phyloP scores from a whole-genome alignment of 2,329 filamentous ascomycete genomes.

The Alternaria sp. region DNA sequence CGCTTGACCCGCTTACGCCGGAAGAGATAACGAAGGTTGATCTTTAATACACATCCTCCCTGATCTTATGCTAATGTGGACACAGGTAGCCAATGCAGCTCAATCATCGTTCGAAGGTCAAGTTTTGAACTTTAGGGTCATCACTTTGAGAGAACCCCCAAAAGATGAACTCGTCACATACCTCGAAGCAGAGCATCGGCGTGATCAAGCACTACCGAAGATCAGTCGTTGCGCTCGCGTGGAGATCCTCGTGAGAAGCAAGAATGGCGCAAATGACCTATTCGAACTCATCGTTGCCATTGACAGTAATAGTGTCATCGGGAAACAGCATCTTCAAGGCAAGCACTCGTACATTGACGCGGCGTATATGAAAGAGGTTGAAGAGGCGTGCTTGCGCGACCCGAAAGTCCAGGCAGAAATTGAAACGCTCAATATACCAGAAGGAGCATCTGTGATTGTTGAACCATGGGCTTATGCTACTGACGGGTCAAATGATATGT shows the following conservation, averaged over 20 bases:
- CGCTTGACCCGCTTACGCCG: constrained; percentile 16
- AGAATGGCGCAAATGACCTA: constrained; percentile 51
- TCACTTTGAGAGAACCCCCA: constrained; percentile 60
- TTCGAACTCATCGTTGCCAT: constrained; percentile 44
- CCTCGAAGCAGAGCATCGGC: constrained; percentile 54
- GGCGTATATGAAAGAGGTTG: constrained; percentile 59
- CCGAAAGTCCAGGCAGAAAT: constrained; percentile 56
- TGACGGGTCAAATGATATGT: constrained; percentile 63
- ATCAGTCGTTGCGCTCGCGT: constrained; percentile 54
- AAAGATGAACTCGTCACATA: constrained; percentile 59
- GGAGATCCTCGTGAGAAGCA: constrained; percentile 41
- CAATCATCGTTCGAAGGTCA: constrained; percentile 46
- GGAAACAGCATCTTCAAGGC: constrained; percentile 48
- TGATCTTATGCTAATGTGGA: not conserved
- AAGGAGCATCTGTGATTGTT: constrained; percentile 56
- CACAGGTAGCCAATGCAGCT: constrained; percentile 41
- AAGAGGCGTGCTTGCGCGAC: constrained; percentile 58
- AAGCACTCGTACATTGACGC: constrained; percentile 60
- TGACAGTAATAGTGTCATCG: constrained; percentile 21
- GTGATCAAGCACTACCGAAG: constrained; percentile 22
- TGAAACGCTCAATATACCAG: constrained; percentile 50
- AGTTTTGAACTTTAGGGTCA: constrained; percentile 57
- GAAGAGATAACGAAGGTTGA: constrained; percentile 13
- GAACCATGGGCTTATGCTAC: constrained; percentile 66
- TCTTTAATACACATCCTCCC: not conserved